A percentile compares a stretch with the other conserved stretches of the same genome.
Evolutionary conservation across 75 land plant species (phyloP).

Genomic region (Cryptomeria japonica): DNA sequence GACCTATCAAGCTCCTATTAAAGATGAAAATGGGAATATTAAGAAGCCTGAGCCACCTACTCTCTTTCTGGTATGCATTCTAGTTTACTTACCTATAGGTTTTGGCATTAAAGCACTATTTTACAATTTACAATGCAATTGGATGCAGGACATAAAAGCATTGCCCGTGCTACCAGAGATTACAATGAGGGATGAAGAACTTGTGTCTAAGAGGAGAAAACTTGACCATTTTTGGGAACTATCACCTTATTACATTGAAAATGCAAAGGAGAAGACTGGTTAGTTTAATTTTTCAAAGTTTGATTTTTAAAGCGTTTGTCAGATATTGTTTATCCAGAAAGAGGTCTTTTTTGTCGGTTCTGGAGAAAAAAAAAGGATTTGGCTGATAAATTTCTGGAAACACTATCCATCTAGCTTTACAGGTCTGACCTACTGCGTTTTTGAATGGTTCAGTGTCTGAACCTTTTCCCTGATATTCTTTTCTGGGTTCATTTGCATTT

Average conservation of each 20-base stretch:
- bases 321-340: too few species aligned
- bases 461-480: too few species aligned
- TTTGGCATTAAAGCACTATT: not conserved
- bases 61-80: not conserved
- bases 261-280: conserved; percentile 30
- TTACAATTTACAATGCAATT: not conserved
- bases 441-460: too few species aligned
- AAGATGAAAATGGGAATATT: not conserved
- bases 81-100: not conserved
- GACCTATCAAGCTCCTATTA: not conserved
- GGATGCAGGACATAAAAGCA: too few species aligned
- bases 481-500: too few species aligned
- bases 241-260: conserved; percentile 40
- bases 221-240: conserved; percentile 31
- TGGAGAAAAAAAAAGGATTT: not conserved
- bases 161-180: too few species aligned
- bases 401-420: not conserved
- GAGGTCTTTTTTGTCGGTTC: not conserved
- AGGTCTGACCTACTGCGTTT: not conserved
- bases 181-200: too few species aligned
- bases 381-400: not conserved
- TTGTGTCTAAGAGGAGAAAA: conserved; percentile 15
- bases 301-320: not conserved
- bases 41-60: not conserved
- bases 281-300: not conserved